Evolutionary conservation across 192 early-diverging fungal species (phyloP).

Genomic region (Coemansia sp.): DNA sequence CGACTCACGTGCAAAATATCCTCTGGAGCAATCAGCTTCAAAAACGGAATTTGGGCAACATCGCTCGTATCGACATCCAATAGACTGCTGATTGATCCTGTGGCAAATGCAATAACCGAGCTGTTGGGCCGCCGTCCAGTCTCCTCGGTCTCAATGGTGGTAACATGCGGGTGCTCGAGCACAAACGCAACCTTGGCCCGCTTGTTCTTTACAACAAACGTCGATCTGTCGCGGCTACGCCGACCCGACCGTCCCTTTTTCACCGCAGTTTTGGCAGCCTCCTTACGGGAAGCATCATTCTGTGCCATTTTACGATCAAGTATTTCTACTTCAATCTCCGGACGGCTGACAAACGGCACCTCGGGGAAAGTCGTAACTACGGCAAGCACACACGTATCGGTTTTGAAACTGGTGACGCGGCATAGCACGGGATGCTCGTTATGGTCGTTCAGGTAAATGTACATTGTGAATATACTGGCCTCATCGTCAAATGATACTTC

Average conservation of each 20-base stretch:
- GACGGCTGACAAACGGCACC: constrained; percentile 12
- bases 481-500: not conserved
- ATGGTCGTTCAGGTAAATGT: not conserved
- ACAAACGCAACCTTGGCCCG: constrained; percentile 37
- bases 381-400: constrained; percentile 31
- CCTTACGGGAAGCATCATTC: constrained; percentile 20
- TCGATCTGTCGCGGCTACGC: constrained; percentile 2
- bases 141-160: constrained; percentile 7
- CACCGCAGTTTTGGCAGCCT: constrained; percentile 5
- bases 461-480: not conserved
- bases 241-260: constrained; percentile 14
- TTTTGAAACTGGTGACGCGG: constrained; percentile 32
- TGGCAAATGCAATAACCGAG: constrained; percentile 31
- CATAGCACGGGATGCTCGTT: constrained; percentile 15
- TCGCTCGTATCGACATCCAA: constrained; percentile 35
- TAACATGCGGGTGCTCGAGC: constrained; percentile 20
- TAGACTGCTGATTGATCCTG: constrained; percentile 27
- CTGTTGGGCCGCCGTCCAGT: constrained; percentile 10
- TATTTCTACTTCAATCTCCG: constrained; percentile 34
- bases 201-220: constrained; percentile 13
- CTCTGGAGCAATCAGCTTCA: constrained; percentile 40
- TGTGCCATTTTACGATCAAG: constrained; percentile 31
- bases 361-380: constrained; percentile 30
- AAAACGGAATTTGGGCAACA: constrained; percentile 24
- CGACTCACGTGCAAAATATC: constrained; percentile 19